Evolutionary conservation across 2,329 filamentous ascomycete genomes (phyloP).

Genomic region (Leptodontidium sp.): DNA sequence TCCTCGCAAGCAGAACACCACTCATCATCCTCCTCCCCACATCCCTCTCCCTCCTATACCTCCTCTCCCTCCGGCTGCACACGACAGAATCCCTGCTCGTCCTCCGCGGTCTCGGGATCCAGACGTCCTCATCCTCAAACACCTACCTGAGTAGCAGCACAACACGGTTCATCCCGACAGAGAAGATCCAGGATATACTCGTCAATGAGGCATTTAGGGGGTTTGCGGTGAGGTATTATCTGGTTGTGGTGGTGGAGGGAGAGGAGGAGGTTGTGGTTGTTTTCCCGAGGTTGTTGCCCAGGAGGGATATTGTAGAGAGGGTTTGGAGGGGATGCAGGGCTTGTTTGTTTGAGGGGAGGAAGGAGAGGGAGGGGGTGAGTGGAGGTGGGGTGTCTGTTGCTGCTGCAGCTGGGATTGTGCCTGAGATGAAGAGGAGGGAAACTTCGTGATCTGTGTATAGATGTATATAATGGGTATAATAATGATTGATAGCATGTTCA

Average conservation of each 20-base stretch:
- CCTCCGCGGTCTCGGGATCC: slow-evolving; percentile 87
- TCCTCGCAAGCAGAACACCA: slow-evolving; percentile 49
- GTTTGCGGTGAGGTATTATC: slow-evolving; percentile 89
- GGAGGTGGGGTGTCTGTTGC: background rate
- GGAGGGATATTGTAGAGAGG: slow-evolving; percentile 77
- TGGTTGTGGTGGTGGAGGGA: slow-evolving; percentile 88
- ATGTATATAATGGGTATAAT: background rate
- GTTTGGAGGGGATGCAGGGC: slow-evolving; percentile 88
- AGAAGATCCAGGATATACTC: slow-evolving; percentile 89
- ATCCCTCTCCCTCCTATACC: slow-evolving; percentile 52
- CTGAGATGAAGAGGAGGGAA: slow-evolving; percentile 18
- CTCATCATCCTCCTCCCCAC: slow-evolving; percentile 52
- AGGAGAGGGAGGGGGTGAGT: slow-evolving; percentile 40
- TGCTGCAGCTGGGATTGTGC: slow-evolving; percentile 8
- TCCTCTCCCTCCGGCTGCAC: slow-evolving; percentile 57
- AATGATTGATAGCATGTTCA: background rate
- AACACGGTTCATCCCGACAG: slow-evolving; percentile 87
- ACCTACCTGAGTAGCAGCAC: slow-evolving; percentile 70
- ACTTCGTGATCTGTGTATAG: slow-evolving; percentile 10
- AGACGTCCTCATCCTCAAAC: slow-evolving; percentile 77
- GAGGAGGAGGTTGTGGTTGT: slow-evolving; percentile 94
- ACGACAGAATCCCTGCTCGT: slow-evolving; percentile 86
- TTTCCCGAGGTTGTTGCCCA: slow-evolving; percentile 83
- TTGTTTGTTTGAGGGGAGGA: slow-evolving; percentile 78
- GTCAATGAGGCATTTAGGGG: slow-evolving; percentile 95